phyloP scores from a whole-genome alignment of 768 basidiomycete species.

The Suillus bovinus region DNA sequence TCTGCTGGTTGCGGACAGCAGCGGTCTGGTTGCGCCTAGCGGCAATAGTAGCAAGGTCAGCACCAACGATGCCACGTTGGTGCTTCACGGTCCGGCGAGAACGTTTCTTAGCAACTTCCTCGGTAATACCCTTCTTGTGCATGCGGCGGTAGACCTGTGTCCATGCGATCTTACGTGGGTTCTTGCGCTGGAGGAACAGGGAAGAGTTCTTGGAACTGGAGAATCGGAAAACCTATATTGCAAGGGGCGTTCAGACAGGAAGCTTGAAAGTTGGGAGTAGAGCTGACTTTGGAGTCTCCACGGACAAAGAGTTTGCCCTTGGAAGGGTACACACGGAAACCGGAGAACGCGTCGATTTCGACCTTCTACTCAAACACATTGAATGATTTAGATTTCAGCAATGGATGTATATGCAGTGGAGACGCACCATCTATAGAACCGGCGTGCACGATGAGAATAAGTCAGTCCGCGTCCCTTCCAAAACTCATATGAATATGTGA shows the following conservation, averaged over 20 bases:
- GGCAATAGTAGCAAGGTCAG: slow-evolving; percentile 87
- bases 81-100: slow-evolving; percentile 96
- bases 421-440: slow-evolving; percentile 27
- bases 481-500: slow-evolving; percentile 16
- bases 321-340: slow-evolving; percentile 96
- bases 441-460: neutral
- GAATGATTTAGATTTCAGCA: slow-evolving; percentile 7
- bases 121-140: slow-evolving; percentile 99
- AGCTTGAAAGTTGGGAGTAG: neutral
- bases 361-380: slow-evolving; percentile 66
- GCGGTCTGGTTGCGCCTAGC: slow-evolving; percentile 93
- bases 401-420: neutral
- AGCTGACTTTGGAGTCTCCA: slow-evolving; percentile 88
- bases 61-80: slow-evolving; percentile 97
- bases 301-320: slow-evolving; percentile 96
- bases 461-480: slow-evolving; percentile 21
- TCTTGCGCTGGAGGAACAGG: slow-evolving; percentile 98
- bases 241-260: neutral
- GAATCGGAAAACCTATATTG: slow-evolving; percentile 89
- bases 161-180: slow-evolving; percentile 99
- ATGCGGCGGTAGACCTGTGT: slow-evolving; percentile 91
- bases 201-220: slow-evolving; percentile 90
- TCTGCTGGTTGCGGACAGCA: slow-evolving; percentile 76
- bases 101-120: slow-evolving; percentile 99
- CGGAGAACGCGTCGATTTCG: slow-evolving; percentile 98